Percentiles rank a stretch among this genome's conserved stretches.
These are phyloP conservation scores for Nakaseomyces nivariensis DNA, from an alignment of 1,139 yeast genomes.

Conservation along the genomic window DNA sequence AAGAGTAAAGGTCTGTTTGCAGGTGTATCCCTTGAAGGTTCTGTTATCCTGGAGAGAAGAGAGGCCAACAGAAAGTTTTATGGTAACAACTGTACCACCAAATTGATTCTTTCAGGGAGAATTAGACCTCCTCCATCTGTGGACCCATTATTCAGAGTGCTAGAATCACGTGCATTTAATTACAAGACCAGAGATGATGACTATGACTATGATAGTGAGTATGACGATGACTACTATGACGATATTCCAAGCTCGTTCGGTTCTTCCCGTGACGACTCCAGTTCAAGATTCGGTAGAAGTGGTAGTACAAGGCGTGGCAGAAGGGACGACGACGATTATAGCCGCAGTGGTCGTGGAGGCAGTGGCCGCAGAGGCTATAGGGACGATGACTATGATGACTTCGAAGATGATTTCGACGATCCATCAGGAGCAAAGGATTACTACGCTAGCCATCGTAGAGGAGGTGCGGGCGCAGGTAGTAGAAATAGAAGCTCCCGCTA, in stretches of 20 bases:
- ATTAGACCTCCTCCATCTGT: conserved; percentile 92
- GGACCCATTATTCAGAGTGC: conserved; percentile 76
- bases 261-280: conserved; percentile 17
- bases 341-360: conserved; percentile 12
- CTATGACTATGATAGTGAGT: conserved; percentile 29
- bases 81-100: conserved; percentile 79
- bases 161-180: conserved; percentile 78
- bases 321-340: conserved; percentile 27
- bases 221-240: conserved; percentile 28
- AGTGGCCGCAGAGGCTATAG: conserved; percentile 7
- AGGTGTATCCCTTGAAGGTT: conserved; percentile 94
- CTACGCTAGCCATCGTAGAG: conserved; percentile 19
- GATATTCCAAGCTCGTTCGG: conserved; percentile 30
- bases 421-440: conserved; percentile 33
- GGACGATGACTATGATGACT: conserved; percentile 8
- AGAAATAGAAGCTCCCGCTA: conserved; percentile 1
- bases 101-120: conserved; percentile 70
- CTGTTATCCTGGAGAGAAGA: conserved; percentile 88
- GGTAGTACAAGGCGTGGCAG: conserved; percentile 34
- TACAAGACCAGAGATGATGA: conserved; percentile 41
- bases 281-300: conserved; percentile 26
- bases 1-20: conserved; percentile 96
- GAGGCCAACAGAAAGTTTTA: conserved; percentile 94
- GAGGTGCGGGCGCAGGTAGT: conserved; percentile 8
- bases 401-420: conserved; percentile 11